phyloP scores from a whole-genome alignment of 352 stramenopile genomes.

The Globisporangium radiosum region DNA sequence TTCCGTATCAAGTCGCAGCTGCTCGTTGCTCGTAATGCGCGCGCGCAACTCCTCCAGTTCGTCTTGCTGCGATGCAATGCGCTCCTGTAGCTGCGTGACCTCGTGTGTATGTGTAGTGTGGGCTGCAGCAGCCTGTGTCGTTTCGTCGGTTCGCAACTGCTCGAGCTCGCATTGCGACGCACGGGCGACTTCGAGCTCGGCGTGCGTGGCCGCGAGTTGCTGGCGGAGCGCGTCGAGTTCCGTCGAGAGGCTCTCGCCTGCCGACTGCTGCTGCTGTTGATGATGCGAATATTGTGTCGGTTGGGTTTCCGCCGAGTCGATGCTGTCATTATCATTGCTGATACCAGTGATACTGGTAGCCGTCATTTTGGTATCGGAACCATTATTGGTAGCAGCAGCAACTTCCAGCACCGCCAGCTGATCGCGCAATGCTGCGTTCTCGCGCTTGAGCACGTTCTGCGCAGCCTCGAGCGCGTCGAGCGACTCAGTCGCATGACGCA shows the following conservation, averaged over 20 bases:
- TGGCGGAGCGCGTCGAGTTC: conserved; percentile 3
- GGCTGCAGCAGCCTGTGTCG: too few relatives aligned
- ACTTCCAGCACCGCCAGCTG: conserved; percentile 4
- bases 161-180: conserved; percentile 4
- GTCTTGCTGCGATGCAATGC: conserved; percentile 1
- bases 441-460: conserved; percentile 22
- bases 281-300: too few relatives aligned
- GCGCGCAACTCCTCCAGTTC: conserved; percentile 8
- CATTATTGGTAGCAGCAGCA: not conserved
- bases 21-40: not conserved
- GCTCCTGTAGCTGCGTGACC: not conserved
- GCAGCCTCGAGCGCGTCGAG: conserved; percentile 25
- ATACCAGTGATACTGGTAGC: too few relatives aligned
- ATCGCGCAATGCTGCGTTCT: conserved; percentile 21
- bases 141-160: not conserved
- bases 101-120: not conserved
- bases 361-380: too few relatives aligned
- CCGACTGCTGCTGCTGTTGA: not conserved
- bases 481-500: conserved; percentile 34
- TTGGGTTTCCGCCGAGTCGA: too few relatives aligned
- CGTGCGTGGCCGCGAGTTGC: conserved; percentile 13
- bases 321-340: too few relatives aligned
- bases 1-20: not conserved
- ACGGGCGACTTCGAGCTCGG: conserved; percentile 1
- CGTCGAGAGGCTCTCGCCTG: conserved; percentile 1